Evolutionary conservation across 352 stramenopile genomes (phyloP).

Genomic region (Phytophthora rubi): DNA sequence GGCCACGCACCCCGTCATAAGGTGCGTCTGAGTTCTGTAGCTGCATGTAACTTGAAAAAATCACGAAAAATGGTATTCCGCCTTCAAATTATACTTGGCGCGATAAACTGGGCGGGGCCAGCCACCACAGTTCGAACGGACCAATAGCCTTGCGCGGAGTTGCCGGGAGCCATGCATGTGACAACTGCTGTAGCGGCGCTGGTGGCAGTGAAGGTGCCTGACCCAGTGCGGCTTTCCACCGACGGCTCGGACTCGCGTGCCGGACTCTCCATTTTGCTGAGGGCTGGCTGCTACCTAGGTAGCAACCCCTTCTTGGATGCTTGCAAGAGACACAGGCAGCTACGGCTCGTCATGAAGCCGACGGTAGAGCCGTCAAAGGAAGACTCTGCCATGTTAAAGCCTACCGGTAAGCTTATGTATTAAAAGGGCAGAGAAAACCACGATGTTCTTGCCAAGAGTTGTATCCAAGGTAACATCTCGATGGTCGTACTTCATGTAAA

Average conservation of each 20-base stretch:
- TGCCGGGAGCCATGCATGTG: background rate
- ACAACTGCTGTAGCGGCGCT: background rate
- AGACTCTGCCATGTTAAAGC: background rate
- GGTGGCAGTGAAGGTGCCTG: background rate
- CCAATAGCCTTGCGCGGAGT: constrained; percentile 6
- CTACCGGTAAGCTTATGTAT: background rate
- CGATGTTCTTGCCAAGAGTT: background rate
- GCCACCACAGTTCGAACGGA: constrained; percentile 21
- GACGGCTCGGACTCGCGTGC: too few relatives aligned
- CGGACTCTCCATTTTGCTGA: too few relatives aligned
- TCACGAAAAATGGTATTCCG: background rate
- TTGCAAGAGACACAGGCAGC: background rate
- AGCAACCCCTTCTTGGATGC: background rate
- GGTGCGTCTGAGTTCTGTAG: constrained; percentile 17
- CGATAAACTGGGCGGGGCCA: constrained; percentile 23
- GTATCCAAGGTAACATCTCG: background rate
- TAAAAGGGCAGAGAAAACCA: background rate
- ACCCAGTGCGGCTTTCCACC: background rate
- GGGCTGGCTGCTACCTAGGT: too few relatives aligned
- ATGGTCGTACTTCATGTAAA: background rate
- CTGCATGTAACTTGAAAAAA: background rate
- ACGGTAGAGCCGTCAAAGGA: too few relatives aligned
- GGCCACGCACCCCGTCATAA: background rate
- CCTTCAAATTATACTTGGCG: constrained; percentile 10
- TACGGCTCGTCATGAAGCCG: background rate